Evolutionary conservation across 1,139 yeast genomes (phyloP).

Genomic region (Suhomyces maxii): DNA sequence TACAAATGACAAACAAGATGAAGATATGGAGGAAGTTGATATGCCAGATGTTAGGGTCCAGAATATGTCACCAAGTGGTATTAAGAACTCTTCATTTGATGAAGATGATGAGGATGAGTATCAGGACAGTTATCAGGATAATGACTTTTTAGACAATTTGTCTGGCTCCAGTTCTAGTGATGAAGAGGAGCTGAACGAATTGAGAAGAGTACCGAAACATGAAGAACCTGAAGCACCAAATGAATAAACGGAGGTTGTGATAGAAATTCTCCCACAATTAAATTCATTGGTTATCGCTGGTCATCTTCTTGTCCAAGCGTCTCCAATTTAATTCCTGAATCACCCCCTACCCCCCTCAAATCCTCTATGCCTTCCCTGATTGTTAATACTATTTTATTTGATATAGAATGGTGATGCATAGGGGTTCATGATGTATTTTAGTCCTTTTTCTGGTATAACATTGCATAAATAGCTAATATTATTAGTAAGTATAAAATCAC

Average conservation of each 20-base stretch:
- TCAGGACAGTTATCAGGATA: slow-evolving; percentile 21
- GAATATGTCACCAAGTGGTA: slow-evolving; percentile 26
- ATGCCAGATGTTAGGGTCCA: slow-evolving; percentile 23
- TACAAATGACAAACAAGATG: slow-evolving; percentile 1
- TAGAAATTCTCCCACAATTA: too few relatives aligned
- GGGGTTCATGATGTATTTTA: background rate
- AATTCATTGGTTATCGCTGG: too few relatives aligned
- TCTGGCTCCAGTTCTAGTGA: slow-evolving; percentile 43
- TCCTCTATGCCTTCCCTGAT: too few relatives aligned
- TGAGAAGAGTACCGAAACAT: slow-evolving; percentile 45
- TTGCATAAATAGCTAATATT: background rate
- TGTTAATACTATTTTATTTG: background rate
- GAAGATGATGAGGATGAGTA: slow-evolving; percentile 25
- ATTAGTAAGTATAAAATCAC: background rate
- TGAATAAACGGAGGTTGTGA: background rate
- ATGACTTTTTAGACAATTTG: slow-evolving; percentile 35
- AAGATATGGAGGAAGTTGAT: slow-evolving; percentile 16
- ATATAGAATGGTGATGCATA: background rate
- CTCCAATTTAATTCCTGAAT: background rate
- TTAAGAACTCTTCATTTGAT: slow-evolving; percentile 4
- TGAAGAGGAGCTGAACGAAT: slow-evolving; percentile 26
- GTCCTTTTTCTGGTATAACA: background rate
- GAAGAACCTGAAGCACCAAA: slow-evolving; percentile 22
- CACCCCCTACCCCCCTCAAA: too few relatives aligned
- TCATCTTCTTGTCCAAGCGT: background rate